Percentiles rank a stretch among this genome's conserved stretches.
These are phyloP conservation scores for Boletus pseudo-olivaceus DNA, from an alignment of 768 basidiomycete genomes.

Conservation along the genomic window DNA sequence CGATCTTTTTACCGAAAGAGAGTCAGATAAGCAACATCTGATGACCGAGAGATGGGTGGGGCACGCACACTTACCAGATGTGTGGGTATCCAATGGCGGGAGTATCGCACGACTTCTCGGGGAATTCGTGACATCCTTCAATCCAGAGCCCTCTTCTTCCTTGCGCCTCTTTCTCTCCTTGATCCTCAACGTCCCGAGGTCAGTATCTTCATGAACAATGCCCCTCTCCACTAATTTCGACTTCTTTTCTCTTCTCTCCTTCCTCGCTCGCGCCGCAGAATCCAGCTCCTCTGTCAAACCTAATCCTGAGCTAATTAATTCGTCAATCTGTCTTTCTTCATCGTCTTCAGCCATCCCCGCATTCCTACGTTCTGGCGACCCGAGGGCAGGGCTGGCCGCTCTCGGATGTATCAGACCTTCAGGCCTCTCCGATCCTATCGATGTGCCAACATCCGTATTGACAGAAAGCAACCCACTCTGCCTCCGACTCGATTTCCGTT, in stretches of 20 bases:
- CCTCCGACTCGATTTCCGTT: constrained; percentile 28
- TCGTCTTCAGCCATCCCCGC: constrained; percentile 56
- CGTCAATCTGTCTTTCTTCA: constrained; percentile 46
- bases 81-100: constrained; percentile 35
- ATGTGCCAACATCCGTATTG: constrained; percentile 28
- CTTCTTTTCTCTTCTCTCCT: constrained; percentile 41
- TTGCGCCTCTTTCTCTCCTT: constrained; percentile 42
- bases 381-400: constrained; percentile 66
- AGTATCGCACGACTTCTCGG: constrained; percentile 37
- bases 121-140: constrained; percentile 66
- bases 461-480: constrained; percentile 56
- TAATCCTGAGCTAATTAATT: constrained; percentile 17
- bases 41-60: neutral
- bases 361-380: constrained; percentile 53
- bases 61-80: constrained; percentile 31
- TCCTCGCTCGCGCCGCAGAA: constrained; percentile 30
- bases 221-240: constrained; percentile 19
- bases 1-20: constrained; percentile 26
- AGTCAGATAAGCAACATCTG: constrained; percentile 13
- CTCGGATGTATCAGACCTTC: constrained; percentile 45
- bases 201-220: constrained; percentile 19
- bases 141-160: constrained; percentile 35
- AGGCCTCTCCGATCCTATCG: constrained; percentile 21
- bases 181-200: constrained; percentile 23
- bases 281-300: constrained; percentile 16